phyloP scores from a whole-genome alignment of 78 protist genomes.

The Dictyostelium purpureum region DNA sequence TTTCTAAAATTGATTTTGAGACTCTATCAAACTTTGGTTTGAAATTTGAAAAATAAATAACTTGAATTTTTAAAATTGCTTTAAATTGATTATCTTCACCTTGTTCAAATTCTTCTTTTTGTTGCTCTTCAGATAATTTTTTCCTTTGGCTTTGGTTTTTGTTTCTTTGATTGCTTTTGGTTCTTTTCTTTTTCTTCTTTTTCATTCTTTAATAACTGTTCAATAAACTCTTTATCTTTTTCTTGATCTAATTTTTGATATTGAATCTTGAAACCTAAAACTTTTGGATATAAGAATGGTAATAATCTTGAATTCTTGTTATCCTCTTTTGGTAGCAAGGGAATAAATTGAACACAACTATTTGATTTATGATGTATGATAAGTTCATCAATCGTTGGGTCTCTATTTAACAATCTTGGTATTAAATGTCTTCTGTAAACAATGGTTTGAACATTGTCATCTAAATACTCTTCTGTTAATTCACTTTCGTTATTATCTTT shows the following conservation, averaged over 20 bases:
- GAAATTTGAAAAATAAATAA: slow-evolving; percentile 18
- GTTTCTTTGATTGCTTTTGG: background rate
- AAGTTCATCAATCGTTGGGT: slow-evolving; percentile 25
- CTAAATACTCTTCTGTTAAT: slow-evolving; percentile 33
- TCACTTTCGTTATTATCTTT: slow-evolving; percentile 8
- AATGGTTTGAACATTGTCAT: background rate
- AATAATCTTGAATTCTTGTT: background rate
- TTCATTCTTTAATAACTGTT: background rate
- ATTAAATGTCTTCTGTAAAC: slow-evolving; percentile 40
- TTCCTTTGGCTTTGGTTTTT: background rate
- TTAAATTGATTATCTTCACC: background rate
- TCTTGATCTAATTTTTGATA: slow-evolving; percentile 6
- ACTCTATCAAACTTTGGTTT: slow-evolving; percentile 15
- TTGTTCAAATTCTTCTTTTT: background rate
- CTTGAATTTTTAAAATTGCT: background rate
- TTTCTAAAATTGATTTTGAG: background rate
- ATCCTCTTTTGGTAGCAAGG: background rate
- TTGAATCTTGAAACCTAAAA: background rate
- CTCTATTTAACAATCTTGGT: slow-evolving; percentile 51
- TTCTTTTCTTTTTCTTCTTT: background rate
- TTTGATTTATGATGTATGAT: slow-evolving; percentile 12
- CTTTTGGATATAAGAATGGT: slow-evolving; percentile 64
- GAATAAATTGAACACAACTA: background rate
- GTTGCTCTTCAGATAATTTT: no score
- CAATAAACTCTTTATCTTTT: background rate